These are phyloP conservation scores for Acanthamoeba sp. DNA, from an alignment of 208 protist genomes.

Conservation along the genomic window DNA sequence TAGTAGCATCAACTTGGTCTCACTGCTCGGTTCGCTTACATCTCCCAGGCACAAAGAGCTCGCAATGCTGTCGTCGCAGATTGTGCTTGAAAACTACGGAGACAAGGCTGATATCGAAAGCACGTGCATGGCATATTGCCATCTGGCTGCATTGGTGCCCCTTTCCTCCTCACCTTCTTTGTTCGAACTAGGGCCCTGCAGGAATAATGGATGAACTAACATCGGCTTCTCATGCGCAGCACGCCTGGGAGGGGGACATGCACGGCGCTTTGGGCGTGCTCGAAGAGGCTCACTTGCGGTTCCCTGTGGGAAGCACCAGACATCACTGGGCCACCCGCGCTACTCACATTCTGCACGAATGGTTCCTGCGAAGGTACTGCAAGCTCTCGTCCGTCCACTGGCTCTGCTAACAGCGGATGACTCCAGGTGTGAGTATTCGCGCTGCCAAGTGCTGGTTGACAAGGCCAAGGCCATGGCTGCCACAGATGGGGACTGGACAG, in stretches of 20 bases:
- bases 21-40: not conserved
- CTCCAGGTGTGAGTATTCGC: slow-evolving; percentile 43
- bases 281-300: slow-evolving; percentile 9
- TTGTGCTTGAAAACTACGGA: slow-evolving; percentile 47
- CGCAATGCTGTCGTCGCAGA: slow-evolving; percentile 38
- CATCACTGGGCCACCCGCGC: slow-evolving; percentile 35
- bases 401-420: not conserved
- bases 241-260: slow-evolving; percentile 47
- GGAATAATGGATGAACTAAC: not conserved
- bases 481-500: slow-evolving; percentile 42
- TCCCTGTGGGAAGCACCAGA: not conserved
- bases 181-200: not conserved
- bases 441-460: slow-evolving; percentile 47
- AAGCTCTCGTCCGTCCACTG: not conserved
- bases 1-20: not conserved
- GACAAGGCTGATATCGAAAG: slow-evolving; percentile 48
- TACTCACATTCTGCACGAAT: slow-evolving; percentile 67
- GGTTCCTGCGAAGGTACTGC: slow-evolving; percentile 58
- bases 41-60: slow-evolving; percentile 46
- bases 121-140: slow-evolving; percentile 42
- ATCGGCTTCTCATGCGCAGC: not conserved
- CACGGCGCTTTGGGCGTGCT: slow-evolving; percentile 22
- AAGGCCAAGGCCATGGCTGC: slow-evolving; percentile 65
- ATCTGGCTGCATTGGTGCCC: slow-evolving; percentile 34
- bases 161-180: not conserved